These are phyloP conservation scores for Monilinia laxa DNA, from an alignment of 2,329 filamentous ascomycete species.

Conservation along the genomic window DNA sequence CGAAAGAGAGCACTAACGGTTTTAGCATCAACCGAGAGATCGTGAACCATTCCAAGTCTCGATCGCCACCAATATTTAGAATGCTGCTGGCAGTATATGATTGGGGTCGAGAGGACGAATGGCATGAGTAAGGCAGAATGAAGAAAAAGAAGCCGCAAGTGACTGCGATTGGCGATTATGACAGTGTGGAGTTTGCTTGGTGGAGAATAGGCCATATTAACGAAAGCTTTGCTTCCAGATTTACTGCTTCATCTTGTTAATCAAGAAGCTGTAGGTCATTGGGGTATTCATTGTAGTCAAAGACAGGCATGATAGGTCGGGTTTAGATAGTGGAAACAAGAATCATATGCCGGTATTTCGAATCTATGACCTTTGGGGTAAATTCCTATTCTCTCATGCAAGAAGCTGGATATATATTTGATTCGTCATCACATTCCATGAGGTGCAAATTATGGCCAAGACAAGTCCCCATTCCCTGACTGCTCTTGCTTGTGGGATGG, in stretches of 20 bases:
- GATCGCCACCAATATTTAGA: conserved; percentile 4
- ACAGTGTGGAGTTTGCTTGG: not conserved
- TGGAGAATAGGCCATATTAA: not conserved
- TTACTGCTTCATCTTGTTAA: not conserved
- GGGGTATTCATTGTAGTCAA: not conserved
- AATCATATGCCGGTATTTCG: not conserved
- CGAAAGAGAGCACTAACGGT: not conserved
- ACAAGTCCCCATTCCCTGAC: not conserved
- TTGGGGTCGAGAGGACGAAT: conserved; percentile 1
- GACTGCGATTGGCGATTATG: not conserved
- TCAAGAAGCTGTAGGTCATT: not conserved
- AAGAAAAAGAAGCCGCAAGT: not conserved
- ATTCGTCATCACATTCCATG: not conserved
- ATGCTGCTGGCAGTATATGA: not conserved
- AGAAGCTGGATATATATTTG: not conserved
- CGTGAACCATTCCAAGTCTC: not conserved
- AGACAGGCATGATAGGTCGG: not conserved
- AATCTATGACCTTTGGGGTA: not conserved
- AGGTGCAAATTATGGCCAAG: not conserved
- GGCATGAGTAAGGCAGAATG: not conserved
- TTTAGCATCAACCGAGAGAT: not conserved
- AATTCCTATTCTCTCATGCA: not conserved
- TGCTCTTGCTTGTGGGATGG: not conserved
- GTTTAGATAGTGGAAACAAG: not conserved
- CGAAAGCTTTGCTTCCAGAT: not conserved